These are phyloP conservation scores for Chlorella sp. DNA, from an alignment of 139 green algal species.

Conservation along the genomic window DNA sequence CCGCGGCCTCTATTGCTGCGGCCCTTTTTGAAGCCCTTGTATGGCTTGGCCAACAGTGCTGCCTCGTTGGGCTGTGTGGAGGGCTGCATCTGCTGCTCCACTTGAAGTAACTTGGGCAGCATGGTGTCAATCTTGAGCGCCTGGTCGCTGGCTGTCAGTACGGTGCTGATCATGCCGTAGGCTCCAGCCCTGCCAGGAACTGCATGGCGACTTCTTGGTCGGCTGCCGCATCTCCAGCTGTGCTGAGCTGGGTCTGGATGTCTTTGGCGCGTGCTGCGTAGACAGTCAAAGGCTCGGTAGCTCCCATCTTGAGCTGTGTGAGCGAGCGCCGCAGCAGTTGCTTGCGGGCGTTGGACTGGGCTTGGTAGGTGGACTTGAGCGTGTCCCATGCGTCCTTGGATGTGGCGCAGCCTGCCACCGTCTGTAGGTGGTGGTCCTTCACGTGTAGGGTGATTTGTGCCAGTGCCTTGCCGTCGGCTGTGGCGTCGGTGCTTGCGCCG, in stretches of 20 bases:
- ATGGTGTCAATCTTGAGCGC: not conserved
- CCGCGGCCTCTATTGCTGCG: not conserved
- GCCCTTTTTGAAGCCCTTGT: not conserved
- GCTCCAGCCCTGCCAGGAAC: not conserved
- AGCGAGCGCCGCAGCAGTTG: slow-evolving; percentile 2
- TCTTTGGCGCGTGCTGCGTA: slow-evolving; percentile 5
- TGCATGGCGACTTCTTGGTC: not conserved
- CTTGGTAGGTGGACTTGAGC: slow-evolving; percentile 10
- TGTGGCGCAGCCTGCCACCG: not conserved
- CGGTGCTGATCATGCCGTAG: slow-evolving; percentile 15
- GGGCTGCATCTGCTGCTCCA: not conserved
- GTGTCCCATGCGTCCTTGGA: not conserved
- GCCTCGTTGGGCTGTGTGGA: not conserved
- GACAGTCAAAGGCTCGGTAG: not conserved
- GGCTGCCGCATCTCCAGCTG: not conserved
- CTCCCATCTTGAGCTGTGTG: slow-evolving; percentile 14
- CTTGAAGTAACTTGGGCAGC: not conserved
- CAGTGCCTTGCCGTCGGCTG: too few species aligned
- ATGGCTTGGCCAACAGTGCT: not conserved
- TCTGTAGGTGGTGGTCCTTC: not conserved
- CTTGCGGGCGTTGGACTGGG: slow-evolving; percentile 20
- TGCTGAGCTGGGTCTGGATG: not conserved
- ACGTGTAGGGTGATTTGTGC: not conserved
- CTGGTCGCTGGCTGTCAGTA: not conserved
- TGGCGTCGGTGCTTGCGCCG: too few species aligned